Evolutionary conservation across 2,329 filamentous ascomycete genomes (phyloP).

Genomic region (Colletotrichum sublineola): DNA sequence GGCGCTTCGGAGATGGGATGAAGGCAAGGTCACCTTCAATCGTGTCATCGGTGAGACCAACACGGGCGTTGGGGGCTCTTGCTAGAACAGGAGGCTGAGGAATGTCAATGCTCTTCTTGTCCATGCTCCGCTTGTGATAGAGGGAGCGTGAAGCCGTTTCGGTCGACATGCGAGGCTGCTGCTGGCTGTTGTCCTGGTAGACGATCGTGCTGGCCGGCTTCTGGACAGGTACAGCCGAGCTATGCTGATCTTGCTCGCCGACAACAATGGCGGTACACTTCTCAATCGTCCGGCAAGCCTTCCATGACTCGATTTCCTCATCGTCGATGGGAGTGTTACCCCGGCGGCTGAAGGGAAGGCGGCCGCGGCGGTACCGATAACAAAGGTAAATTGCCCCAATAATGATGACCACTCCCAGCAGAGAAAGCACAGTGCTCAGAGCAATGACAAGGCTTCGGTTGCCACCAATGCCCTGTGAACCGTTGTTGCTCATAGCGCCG

Average conservation of each 20-base stretch:
- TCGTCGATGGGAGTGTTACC: slow-evolving; percentile 74
- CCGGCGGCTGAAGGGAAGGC: slow-evolving; percentile 58
- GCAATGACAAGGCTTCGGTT: slow-evolving; percentile 63
- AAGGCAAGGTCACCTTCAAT: slow-evolving; percentile 73
- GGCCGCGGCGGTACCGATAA: slow-evolving; percentile 53
- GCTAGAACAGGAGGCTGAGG: slow-evolving; percentile 67
- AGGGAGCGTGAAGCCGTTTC: slow-evolving; percentile 36
- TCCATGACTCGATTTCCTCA: slow-evolving; percentile 76
- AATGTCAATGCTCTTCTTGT: slow-evolving; percentile 60
- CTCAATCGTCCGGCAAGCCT: slow-evolving; percentile 51
- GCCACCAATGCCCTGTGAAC: slow-evolving; percentile 42
- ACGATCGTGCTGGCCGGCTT: slow-evolving; percentile 68
- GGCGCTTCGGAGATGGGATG: slow-evolving; percentile 64
- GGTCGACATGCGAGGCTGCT: slow-evolving; percentile 31
- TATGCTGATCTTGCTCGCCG: slow-evolving; percentile 48
- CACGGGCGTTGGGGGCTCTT: slow-evolving; percentile 72
- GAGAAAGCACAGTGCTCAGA: slow-evolving; percentile 63
- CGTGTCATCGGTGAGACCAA: slow-evolving; percentile 72
- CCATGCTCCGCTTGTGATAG: slow-evolving; percentile 38
- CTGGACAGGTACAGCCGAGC: slow-evolving; percentile 52
- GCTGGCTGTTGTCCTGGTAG: slow-evolving; percentile 56
- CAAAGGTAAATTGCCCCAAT: slow-evolving; percentile 54
- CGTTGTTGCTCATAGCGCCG: slow-evolving; percentile 28
- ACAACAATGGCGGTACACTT: slow-evolving; percentile 48
- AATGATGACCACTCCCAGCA: slow-evolving; percentile 57